phyloP scores from a whole-genome alignment of 129 eudicot genomes.

The Flaveria ramosissima region DNA sequence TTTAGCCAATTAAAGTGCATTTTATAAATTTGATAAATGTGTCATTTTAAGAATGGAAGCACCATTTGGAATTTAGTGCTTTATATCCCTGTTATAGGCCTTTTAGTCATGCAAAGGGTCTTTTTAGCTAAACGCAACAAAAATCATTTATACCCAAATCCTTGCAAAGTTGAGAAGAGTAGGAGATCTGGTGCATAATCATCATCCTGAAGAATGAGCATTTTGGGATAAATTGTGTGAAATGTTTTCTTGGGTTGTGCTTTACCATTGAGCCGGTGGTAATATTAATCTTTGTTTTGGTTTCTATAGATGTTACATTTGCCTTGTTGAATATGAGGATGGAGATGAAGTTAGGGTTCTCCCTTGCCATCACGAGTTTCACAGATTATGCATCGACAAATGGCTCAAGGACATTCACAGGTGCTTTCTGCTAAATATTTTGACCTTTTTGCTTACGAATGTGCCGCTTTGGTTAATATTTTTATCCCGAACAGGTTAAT shows the following conservation, averaged over 20 bases:
- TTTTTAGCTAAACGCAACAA: neutral
- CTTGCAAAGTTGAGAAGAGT: neutral
- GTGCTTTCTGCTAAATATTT: constrained; percentile 31
- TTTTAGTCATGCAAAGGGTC: neutral
- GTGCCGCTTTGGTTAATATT: neutral
- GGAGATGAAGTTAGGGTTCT: constrained; percentile 76
- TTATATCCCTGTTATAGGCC: neutral
- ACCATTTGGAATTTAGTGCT: neutral
- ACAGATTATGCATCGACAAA: constrained; percentile 75
- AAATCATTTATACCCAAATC: neutral
- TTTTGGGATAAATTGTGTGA: neutral
- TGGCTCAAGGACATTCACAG: constrained; percentile 99
- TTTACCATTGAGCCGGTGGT: neutral
- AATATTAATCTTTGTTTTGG: neutral
- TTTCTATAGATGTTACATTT: constrained; percentile 77
- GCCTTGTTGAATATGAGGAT: constrained; percentile 96
- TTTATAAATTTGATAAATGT: neutral
- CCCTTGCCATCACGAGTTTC: constrained; percentile 96
- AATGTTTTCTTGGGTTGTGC: neutral
- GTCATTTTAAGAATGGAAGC: neutral
- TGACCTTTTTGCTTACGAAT: neutral
- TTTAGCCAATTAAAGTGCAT: neutral
- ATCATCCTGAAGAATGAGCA: too few relatives aligned
- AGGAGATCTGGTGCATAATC: neutral
- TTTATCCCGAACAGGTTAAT: neutral